Percentiles rank a stretch among this genome's conserved stretches.
phyloP scores from a whole-genome alignment of 176 grass and related monocot species.

The Luzula sylvatica region DNA sequence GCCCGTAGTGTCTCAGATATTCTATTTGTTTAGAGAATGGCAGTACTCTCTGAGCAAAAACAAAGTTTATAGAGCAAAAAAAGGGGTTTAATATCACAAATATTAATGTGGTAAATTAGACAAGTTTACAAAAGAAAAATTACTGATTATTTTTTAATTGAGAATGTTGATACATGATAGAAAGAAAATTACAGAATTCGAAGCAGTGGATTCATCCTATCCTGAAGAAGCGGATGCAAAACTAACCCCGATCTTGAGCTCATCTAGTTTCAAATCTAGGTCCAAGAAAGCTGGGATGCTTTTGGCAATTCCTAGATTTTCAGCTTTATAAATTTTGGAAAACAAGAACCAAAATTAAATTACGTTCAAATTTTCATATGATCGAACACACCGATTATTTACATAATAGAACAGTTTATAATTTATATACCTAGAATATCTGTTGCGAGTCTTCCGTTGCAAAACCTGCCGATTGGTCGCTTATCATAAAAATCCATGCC shows the following conservation, averaged over 20 bases:
- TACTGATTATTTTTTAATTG: too few species aligned
- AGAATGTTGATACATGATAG: too few species aligned
- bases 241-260: constrained; percentile 36
- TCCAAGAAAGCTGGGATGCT: constrained; percentile 46
- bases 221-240: constrained; percentile 57
- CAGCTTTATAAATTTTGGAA: too few species aligned
- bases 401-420: too few species aligned
- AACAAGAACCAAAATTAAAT: too few species aligned
- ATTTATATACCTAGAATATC: constrained; percentile 50
- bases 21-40: constrained; percentile 49
- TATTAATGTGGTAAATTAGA: too few species aligned
- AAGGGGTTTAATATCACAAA: too few species aligned
- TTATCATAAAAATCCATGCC: constrained; percentile 24
- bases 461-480: constrained; percentile 42
- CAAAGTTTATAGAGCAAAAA: too few species aligned
- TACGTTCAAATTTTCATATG: too few species aligned
- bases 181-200: constrained; percentile 28
- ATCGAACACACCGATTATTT: too few species aligned
- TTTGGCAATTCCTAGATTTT: constrained; percentile 40
- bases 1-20: constrained; percentile 27
- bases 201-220: constrained; percentile 48
- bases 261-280: constrained; percentile 25
- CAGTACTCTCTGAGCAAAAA: constrained; percentile 48
- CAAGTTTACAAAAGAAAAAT: too few species aligned
- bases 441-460: constrained; percentile 40